A percentile compares a stretch with the other conserved stretches of the same genome.
Evolutionary conservation across 1,284 basidiomycete genomes (phyloP).

Genomic region (Papiliotrema terrestris): DNA sequence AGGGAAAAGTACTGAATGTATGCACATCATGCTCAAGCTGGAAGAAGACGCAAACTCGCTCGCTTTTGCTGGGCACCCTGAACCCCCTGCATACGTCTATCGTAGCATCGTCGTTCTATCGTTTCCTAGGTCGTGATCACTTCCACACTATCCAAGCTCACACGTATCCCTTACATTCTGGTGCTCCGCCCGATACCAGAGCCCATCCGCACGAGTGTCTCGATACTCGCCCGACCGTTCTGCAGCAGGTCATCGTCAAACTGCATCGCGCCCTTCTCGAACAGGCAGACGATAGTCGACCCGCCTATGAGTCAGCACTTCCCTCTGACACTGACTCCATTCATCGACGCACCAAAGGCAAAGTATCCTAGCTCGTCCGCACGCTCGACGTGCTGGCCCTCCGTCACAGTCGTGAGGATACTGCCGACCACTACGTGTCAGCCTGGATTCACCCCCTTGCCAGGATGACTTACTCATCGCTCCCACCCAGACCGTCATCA

Average conservation of each 20-base stretch:
- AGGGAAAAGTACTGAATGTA: too few species aligned
- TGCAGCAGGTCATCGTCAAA: slow-evolving; percentile 91
- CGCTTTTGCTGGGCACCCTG: too few species aligned
- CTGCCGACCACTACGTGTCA: slow-evolving; percentile 68
- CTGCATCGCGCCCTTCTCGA: slow-evolving; percentile 72
- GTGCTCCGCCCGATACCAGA: slow-evolving; percentile 66
- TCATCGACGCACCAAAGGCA: slow-evolving; percentile 65
- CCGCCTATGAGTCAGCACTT: slow-evolving; percentile 59
- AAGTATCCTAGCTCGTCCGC: slow-evolving; percentile 93
- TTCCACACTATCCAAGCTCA: too few species aligned
- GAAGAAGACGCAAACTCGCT: too few species aligned
- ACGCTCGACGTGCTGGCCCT: slow-evolving; percentile 71
- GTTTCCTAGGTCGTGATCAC: too few species aligned
- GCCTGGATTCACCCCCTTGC: neutral
- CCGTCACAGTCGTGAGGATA: slow-evolving; percentile 77
- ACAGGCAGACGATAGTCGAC: slow-evolving; percentile 80
- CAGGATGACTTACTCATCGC: slow-evolving; percentile 63
- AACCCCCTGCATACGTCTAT: too few species aligned
- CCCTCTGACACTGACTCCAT: neutral
- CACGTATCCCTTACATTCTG: neutral
- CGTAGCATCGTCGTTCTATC: too few species aligned
- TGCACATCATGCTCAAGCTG: too few species aligned
- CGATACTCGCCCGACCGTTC: slow-evolving; percentile 74
- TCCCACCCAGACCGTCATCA: slow-evolving; percentile 84
- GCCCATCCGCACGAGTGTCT: slow-evolving; percentile 82